These are phyloP conservation scores for Spiromastix sp. DNA, from an alignment of 2,329 filamentous ascomycete species.

Conservation along the genomic window DNA sequence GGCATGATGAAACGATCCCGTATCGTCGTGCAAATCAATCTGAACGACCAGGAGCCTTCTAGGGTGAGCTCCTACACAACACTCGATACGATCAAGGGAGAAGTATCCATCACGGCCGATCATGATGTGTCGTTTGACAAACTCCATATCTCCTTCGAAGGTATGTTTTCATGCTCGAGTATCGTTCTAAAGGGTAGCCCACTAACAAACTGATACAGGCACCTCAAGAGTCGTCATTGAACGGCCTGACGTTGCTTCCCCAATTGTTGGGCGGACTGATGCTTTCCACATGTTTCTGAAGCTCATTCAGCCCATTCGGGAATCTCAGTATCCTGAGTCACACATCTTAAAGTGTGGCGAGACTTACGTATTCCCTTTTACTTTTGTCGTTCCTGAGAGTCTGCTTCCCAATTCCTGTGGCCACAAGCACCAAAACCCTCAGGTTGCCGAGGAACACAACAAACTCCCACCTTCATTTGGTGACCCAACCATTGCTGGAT, in stretches of 20 bases:
- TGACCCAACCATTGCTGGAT: slow-evolving; percentile 43
- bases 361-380: slow-evolving; percentile 51
- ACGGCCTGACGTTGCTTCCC: slow-evolving; percentile 40
- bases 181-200: too few species aligned
- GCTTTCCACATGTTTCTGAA: slow-evolving; percentile 52
- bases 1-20: not conserved
- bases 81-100: slow-evolving; percentile 22
- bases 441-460: slow-evolving; percentile 46
- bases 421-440: slow-evolving; percentile 41
- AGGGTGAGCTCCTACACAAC: slow-evolving; percentile 21
- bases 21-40: slow-evolving; percentile 14
- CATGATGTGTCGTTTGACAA: slow-evolving; percentile 20
- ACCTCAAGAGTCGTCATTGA: slow-evolving; percentile 45
- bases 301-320: slow-evolving; percentile 49
- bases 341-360: slow-evolving; percentile 44
- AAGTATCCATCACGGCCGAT: slow-evolving; percentile 18
- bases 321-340: slow-evolving; percentile 43
- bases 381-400: slow-evolving; percentile 51
- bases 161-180: slow-evolving; percentile 13
- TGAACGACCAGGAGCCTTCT: slow-evolving; percentile 12
- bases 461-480: slow-evolving; percentile 53
- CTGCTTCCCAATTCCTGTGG: slow-evolving; percentile 50
- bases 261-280: slow-evolving; percentile 44
- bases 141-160: slow-evolving; percentile 21
- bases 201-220: too few species aligned